Base-by-base conservation (phyloP, 2,329 filamentous ascomycete species). In the Magnaporthiopsis rhizophila region DNA sequence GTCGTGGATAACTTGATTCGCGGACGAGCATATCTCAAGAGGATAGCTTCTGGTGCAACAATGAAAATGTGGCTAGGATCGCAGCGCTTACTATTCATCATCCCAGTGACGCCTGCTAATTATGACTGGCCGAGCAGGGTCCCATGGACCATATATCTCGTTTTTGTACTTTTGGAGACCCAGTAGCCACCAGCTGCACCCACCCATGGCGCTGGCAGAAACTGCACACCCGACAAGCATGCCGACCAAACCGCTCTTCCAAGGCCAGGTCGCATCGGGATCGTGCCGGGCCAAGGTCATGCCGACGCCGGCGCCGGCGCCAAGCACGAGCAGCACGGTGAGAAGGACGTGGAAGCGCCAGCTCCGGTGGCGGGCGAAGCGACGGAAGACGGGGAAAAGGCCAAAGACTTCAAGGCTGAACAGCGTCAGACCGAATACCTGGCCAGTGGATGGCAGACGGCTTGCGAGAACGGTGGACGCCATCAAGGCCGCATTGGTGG, bases 371-470 rank as follows among this genome's bases (percentile, higher is more conserved):
- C 91, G 86, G 12, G 96, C 85, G 72, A 97, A 91, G 7, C 93
- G 85, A n/a, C 95, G 82, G 72, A 98, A 98, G 5, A 99, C 93
- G n/a, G 95, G 95, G 69, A 98, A 98, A 9, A 99, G 82, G 0
- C 94, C 95, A 75, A 98, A 99, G 1, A 99, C 92, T 74, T 99
- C 92, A 70, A 99, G 98, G 67, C 89, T 93, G 82, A 99, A 98
- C 7, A 99, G 85, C 0, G 94, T 97, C 36, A 99, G 81, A 67
- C 89, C 94, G 73, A 99, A 99, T 0, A 99, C 95, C 74, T 97
- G 91, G 0, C 92, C 93, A 0, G 95, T 98, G 21, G 89, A 92
- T 8, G 91, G 91, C 13, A 99, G 83, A 0, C 93, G 89, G 61
- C 91, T 96, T 2, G 95, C 95, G 13, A 99, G 85, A 66, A 99